phyloP scores from a whole-genome alignment of 202 grass and related monocot genomes.

The Schoenoplectus triqueter region DNA sequence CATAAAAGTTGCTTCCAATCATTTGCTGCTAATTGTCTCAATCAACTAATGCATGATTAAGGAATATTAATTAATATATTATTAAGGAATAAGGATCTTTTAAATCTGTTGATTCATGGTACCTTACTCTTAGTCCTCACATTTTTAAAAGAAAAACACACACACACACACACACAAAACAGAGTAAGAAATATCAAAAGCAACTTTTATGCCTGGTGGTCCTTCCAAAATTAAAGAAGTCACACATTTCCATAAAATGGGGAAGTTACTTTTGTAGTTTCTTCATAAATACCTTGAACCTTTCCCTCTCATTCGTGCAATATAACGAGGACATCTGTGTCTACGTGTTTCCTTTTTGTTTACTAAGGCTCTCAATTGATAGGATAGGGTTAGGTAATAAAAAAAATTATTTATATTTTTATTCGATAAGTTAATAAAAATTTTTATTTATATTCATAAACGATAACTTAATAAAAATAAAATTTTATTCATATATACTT shows the following conservation, averaged over 20 bases:
- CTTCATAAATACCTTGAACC: background rate
- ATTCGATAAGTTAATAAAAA: no score
- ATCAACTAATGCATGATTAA: slow-evolving; percentile 10
- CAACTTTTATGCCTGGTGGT: background rate
- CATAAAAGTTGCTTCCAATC: background rate
- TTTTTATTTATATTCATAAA: no score
- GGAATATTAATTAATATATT: background rate
- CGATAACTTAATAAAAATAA: no score
- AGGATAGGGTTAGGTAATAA: no score
- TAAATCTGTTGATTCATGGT: background rate
- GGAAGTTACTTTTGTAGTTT: slow-evolving; percentile 28
- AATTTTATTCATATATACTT: no score
- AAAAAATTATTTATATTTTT: no score
- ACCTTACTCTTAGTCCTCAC: background rate
- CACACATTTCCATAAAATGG: slow-evolving; percentile 3
- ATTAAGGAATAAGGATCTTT: background rate
- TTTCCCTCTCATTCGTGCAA: background rate
- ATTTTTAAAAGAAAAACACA: background rate
- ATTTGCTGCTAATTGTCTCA: slow-evolving; percentile 28
- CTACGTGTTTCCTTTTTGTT: no score
- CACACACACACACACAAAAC: background rate
- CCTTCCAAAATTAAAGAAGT: background rate
- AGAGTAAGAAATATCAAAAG: background rate
- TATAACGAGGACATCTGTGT: background rate
- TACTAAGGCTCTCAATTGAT: no score